Conservation (phyloP, 179 eudicot species). For the Pouteria campechiana region DNA sequence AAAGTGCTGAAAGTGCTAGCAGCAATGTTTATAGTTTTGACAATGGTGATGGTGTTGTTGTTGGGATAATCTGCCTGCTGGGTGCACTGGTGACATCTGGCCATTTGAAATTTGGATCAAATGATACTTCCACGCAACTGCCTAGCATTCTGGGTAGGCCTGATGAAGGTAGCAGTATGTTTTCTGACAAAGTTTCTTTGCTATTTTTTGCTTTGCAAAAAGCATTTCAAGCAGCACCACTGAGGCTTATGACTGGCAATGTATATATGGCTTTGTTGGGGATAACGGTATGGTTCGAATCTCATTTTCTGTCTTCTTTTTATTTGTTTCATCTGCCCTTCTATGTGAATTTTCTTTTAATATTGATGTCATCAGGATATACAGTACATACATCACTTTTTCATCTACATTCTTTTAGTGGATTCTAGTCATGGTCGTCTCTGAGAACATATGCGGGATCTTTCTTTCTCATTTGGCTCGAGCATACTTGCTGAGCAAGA, state of each 20-base stretch:
- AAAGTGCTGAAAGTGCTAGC: slow-evolving; percentile 93
- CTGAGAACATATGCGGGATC: too few species aligned
- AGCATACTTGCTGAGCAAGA: too few species aligned
- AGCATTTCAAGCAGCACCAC: slow-evolving; percentile 96
- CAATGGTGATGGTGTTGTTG: slow-evolving; percentile 70
- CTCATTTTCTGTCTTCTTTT: too few species aligned
- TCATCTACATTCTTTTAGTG: too few species aligned
- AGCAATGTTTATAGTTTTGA: slow-evolving; percentile 90
- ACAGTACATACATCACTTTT: too few species aligned
- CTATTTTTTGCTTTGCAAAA: slow-evolving; percentile 85
- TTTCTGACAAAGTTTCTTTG: slow-evolving; percentile 89
- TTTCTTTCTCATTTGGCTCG: too few species aligned
- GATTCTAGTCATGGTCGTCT: too few species aligned
- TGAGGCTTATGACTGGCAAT: slow-evolving; percentile 83
- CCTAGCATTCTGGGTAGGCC: slow-evolving; percentile 44
- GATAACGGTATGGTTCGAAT: slow-evolving; percentile 98
- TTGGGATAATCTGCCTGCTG: slow-evolving; percentile 71
- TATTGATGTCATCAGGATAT: too few species aligned
- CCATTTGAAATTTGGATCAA: slow-evolving; percentile 56
- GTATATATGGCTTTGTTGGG: slow-evolving; percentile 76
- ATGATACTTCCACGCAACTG: slow-evolving; percentile 37
- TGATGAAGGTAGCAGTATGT: slow-evolving; percentile 92
- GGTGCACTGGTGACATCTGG: slow-evolving; percentile 77
- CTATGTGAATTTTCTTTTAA: too few species aligned
- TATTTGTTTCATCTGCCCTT: too few species aligned